These are phyloP conservation scores for Fusarium kyushuense DNA, from an alignment of 2,329 filamentous ascomycete species.

Conservation along the genomic window DNA sequence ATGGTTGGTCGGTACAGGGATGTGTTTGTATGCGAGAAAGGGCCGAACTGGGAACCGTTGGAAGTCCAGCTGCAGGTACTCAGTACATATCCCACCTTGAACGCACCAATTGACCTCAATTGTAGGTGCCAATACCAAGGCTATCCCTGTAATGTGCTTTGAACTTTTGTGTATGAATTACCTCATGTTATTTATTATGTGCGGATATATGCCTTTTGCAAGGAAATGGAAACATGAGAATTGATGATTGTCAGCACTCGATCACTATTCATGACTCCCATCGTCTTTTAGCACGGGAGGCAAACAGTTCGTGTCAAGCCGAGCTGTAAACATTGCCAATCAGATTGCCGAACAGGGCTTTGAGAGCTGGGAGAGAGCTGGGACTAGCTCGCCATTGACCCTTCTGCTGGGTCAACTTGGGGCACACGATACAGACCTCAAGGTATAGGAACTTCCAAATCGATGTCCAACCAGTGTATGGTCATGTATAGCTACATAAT, in stretches of 20 bases:
- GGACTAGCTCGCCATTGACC: slow-evolving; percentile 22
- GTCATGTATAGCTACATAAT: slow-evolving; percentile 2
- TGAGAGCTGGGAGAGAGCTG: slow-evolving; percentile 26
- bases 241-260: not conserved
- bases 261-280: slow-evolving; percentile 24
- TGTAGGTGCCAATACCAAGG: slow-evolving; percentile 16
- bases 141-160: slow-evolving; percentile 17
- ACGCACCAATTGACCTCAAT: not conserved
- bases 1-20: slow-evolving; percentile 29
- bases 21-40: slow-evolving; percentile 2
- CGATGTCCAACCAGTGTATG: rapidly evolving
- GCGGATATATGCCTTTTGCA: not conserved
- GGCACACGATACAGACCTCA: not conserved
- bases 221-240: not conserved
- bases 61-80: slow-evolving; percentile 28
- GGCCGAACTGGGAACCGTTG: slow-evolving; percentile 32
- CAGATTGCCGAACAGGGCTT: slow-evolving; percentile 7
- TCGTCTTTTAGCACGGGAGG: slow-evolving; percentile 23
- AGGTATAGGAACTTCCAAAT: slow-evolving; percentile 5
- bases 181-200: not conserved
- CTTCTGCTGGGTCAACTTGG: slow-evolving; percentile 27
- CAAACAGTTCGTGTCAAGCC: slow-evolving; percentile 34
- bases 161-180: slow-evolving; percentile 3
- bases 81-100: slow-evolving; percentile 12
- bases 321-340: slow-evolving; percentile 30